Evolutionary conservation across 441 rosid genomes (phyloP).

Genomic region (Euphorbia neoarborescens): DNA sequence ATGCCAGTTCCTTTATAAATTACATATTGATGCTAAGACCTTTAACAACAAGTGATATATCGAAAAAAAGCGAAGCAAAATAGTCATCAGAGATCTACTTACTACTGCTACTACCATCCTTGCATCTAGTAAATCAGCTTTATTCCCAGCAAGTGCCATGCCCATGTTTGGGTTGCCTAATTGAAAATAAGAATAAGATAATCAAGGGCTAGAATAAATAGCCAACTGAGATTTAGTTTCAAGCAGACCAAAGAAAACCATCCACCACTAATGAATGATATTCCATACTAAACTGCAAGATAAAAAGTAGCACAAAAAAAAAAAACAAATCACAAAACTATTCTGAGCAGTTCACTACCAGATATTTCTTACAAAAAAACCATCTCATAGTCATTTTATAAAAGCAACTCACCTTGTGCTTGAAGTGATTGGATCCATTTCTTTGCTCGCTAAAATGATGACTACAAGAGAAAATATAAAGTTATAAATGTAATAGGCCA

Average conservation of each 20-base stretch:
- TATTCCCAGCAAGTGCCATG: slow-evolving; percentile 92
- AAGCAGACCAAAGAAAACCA: background rate
- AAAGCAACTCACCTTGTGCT: slow-evolving; percentile 61
- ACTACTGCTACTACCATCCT: slow-evolving; percentile 74
- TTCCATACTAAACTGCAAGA: background rate
- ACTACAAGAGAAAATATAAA: slow-evolving; percentile 32
- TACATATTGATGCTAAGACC: background rate
- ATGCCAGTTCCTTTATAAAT: background rate
- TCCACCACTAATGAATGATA: background rate
- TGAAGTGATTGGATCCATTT: slow-evolving; percentile 97
- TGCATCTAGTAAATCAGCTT: slow-evolving; percentile 77
- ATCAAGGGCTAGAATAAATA: background rate
- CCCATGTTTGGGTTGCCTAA: slow-evolving; percentile 89
- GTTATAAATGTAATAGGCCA: background rate
- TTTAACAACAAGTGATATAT: background rate
- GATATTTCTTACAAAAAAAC: background rate
- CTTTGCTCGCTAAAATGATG: slow-evolving; percentile 88
- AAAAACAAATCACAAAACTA: background rate
- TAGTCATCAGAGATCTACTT: slow-evolving; percentile 22
- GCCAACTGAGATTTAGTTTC: background rate
- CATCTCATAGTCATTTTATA: background rate
- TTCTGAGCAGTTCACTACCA: background rate
- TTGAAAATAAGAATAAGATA: slow-evolving; percentile 6
- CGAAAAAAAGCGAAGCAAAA: slow-evolving; percentile 4
- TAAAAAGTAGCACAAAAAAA: background rate